Base-by-base conservation (phyloP, 495 filamentous ascomycete genomes). In the Tuber brumale region DNA sequence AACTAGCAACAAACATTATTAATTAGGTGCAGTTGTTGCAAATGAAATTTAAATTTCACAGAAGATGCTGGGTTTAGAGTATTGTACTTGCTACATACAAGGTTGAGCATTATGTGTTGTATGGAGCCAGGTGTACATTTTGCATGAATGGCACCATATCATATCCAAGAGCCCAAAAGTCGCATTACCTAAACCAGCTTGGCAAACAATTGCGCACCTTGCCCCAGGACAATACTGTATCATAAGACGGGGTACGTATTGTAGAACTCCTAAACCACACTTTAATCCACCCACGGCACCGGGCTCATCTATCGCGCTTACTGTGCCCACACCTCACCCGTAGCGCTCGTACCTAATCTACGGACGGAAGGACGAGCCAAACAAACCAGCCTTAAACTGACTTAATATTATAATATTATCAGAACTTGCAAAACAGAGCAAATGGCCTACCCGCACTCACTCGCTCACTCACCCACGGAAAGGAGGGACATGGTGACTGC, bases 191-290 rank as follows among this genome's bases (percentile, higher is more conserved):
- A 31, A 66, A 4, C 27, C 2, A 9, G 18, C 31, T 35, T 66
- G 57, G 27, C 57, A 66, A 66, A 66, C 57, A 31, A 66, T 66
- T 66, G 27, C 57, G 57, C 57, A 66, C 57, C 57, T 66, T 66
- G 19, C 57, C 31, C 14, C 31, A 35, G 27, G 27, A 14, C 57
- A 31, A 19, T 66, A 66, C 48, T 31, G 57, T 18, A 35, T 35
- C 27, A 66, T 35, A 31, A 0, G 57, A 5, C 10, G 27, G 27
- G 10, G 4, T 66, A 66, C 27, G 44, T 16, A 45, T 19, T 12
- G 10, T 31, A 35, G 31, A 66, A 27, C 27, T 35, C 57, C 27
- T 1, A 35, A 35, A 66, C 57, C 1, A 19, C 27, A 35, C 27
- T 35, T 35, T 27, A 35, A 66, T 35, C 57, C 10, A 66, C 27